phyloP scores from a whole-genome alignment of 2,329 filamentous ascomycete genomes.

The Xylariaceae sp. region DNA sequence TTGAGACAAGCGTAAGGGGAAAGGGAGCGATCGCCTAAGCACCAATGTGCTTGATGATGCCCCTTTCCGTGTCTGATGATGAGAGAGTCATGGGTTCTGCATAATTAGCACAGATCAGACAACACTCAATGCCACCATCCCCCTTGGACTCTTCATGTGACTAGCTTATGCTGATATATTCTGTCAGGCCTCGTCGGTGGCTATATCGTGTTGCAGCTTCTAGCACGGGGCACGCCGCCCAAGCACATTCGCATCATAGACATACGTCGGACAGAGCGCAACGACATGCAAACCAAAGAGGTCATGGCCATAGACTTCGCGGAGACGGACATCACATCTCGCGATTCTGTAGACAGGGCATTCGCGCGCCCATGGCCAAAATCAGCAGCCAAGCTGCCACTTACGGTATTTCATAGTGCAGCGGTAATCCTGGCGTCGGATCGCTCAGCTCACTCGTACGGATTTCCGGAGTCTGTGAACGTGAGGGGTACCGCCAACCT shows the following conservation, averaged over 20 bases:
- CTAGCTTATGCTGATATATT: background rate
- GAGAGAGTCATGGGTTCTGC: background rate
- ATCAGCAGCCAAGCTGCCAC: constrained; percentile 36
- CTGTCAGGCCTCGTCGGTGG: constrained; percentile 49
- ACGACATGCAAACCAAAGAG: constrained; percentile 37
- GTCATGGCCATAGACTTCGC: constrained; percentile 39
- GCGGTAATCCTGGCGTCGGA: constrained; percentile 49
- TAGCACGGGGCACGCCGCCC: constrained; percentile 47
- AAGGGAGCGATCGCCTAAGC: background rate
- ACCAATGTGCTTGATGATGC: background rate
- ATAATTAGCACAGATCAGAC: background rate
- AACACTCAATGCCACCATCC: too few species aligned
- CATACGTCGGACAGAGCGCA: constrained; percentile 39
- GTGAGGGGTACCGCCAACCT: constrained; percentile 46
- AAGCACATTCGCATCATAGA: constrained; percentile 51
- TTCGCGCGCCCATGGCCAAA: constrained; percentile 45
- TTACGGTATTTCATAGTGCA: constrained; percentile 55
- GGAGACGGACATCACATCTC: constrained; percentile 47
- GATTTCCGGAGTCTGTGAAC: constrained; percentile 44
- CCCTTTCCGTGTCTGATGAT: background rate
- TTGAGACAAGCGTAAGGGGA: background rate
- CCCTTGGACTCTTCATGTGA: background rate
- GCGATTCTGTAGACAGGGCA: constrained; percentile 38
- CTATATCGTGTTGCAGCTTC: constrained; percentile 49
- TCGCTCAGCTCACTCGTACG: constrained; percentile 41